Evolutionary conservation across 1,284 basidiomycete genomes (phyloP).

Genomic region (Salmacisia buchloeana): DNA sequence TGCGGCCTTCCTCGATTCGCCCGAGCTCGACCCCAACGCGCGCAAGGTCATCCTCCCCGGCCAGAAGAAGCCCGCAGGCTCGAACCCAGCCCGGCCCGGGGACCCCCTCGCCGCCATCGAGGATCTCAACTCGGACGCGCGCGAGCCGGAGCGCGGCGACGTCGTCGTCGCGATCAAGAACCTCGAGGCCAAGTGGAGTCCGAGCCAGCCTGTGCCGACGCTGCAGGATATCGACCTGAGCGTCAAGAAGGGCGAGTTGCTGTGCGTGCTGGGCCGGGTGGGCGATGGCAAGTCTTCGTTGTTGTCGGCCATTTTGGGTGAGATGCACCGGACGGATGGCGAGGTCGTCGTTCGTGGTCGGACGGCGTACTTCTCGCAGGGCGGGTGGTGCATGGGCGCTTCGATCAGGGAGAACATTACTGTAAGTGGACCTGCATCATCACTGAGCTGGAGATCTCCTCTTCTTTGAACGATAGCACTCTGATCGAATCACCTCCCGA

Average conservation of each 20-base stretch:
- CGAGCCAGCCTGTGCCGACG: slow-evolving; percentile 57
- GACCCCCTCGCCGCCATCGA: slow-evolving; percentile 43
- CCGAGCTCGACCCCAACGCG: slow-evolving; percentile 74
- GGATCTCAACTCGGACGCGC: slow-evolving; percentile 41
- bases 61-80: not conserved
- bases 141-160: slow-evolving; percentile 56
- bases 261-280: slow-evolving; percentile 80
- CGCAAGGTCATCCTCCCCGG: slow-evolving; percentile 12
- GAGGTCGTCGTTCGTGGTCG: slow-evolving; percentile 64
- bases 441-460: slow-evolving; percentile 73
- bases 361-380: slow-evolving; percentile 83
- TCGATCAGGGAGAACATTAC: slow-evolving; percentile 25
- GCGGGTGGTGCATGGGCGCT: slow-evolving; percentile 69
- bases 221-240: slow-evolving; percentile 71
- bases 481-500: too few species aligned
- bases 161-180: slow-evolving; percentile 60
- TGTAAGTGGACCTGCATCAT: slow-evolving; percentile 1
- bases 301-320: slow-evolving; percentile 65
- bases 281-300: slow-evolving; percentile 72
- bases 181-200: slow-evolving; percentile 62
- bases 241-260: slow-evolving; percentile 76
- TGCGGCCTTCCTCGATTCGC: slow-evolving; percentile 68
- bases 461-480: too few species aligned
- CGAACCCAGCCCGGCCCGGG: slow-evolving; percentile 52
- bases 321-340: slow-evolving; percentile 75